These are phyloP conservation scores for Ganoderma multipileum DNA, from an alignment of 1,284 basidiomycete species.

Conservation along the genomic window DNA sequence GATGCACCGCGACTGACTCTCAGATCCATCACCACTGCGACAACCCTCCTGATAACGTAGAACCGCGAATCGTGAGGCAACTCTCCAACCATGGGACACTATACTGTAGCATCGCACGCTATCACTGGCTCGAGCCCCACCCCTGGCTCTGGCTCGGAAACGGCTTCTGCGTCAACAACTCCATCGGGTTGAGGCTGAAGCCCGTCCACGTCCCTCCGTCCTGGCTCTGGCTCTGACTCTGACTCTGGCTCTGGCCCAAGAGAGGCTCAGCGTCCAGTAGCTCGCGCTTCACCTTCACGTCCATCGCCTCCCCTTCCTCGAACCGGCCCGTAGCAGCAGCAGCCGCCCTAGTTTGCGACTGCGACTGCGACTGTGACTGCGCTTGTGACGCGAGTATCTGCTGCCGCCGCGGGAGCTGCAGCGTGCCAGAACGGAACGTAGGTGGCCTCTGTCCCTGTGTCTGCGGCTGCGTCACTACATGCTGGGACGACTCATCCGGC, in stretches of 20 bases:
- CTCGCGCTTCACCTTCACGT: conserved; percentile 15
- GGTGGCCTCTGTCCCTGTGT: neutral
- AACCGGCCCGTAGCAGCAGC: neutral
- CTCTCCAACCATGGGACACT: neutral
- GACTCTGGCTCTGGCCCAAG: conserved; percentile 7
- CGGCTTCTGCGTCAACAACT: conserved; percentile 29
- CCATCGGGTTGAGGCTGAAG: conserved; percentile 22
- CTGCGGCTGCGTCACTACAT: neutral
- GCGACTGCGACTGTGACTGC: neutral
- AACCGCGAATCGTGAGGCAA: neutral
- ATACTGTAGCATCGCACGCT: neutral
- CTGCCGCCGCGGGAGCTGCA: conserved; percentile 20
- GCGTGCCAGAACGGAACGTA: conserved; percentile 26
- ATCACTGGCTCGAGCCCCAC: neutral
- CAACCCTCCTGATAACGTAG: neutral
- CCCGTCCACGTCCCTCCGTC: conserved; percentile 8
- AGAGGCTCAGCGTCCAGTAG: conserved; percentile 11
- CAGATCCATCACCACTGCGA: neutral
- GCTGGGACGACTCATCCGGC: conserved; percentile 8
- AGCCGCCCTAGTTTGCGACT: neutral
- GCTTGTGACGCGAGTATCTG: neutral
- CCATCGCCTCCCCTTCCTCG: neutral
- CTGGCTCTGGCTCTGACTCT: conserved; percentile 10
- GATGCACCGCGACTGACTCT: neutral
- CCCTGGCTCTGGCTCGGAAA: conserved; percentile 25